These are phyloP conservation scores for Neurospora sp. DNA, from an alignment of 495 filamentous ascomycete species.

Conservation along the genomic window DNA sequence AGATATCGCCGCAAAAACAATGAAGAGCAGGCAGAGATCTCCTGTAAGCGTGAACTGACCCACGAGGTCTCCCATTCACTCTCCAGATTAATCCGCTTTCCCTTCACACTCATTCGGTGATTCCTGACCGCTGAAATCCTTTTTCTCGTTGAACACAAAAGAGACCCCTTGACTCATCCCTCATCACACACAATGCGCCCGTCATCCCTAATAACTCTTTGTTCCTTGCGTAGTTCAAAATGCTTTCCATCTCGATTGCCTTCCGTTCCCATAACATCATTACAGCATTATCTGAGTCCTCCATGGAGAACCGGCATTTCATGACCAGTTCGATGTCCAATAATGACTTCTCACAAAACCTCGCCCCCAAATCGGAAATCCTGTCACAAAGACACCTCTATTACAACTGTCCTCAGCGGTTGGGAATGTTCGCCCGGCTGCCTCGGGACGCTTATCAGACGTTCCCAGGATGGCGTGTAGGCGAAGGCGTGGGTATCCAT, in stretches of 20 bases:
- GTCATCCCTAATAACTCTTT: neutral
- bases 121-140: neutral
- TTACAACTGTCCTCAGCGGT: neutral
- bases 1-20: neutral
- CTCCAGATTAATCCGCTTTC: neutral
- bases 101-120: neutral
- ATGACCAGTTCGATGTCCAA: neutral
- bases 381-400: neutral
- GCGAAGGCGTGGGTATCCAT: neutral
- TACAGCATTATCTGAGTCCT: neutral
- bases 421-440: neutral
- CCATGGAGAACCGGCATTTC: neutral
- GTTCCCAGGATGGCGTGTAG: neutral
- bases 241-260: neutral
- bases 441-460: neutral
- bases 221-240: neutral
- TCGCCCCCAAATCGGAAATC: neutral
- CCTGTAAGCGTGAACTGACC: neutral
- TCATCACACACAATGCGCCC: neutral
- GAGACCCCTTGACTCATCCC: neutral
- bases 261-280: neutral
- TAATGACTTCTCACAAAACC: neutral
- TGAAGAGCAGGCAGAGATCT: neutral
- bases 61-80: neutral
- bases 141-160: neutral